Percentiles rank a stretch among this genome's conserved stretches.
Conservation (phyloP, 108 stramenopile genomes). For the Skeletonema grethae region DNA sequence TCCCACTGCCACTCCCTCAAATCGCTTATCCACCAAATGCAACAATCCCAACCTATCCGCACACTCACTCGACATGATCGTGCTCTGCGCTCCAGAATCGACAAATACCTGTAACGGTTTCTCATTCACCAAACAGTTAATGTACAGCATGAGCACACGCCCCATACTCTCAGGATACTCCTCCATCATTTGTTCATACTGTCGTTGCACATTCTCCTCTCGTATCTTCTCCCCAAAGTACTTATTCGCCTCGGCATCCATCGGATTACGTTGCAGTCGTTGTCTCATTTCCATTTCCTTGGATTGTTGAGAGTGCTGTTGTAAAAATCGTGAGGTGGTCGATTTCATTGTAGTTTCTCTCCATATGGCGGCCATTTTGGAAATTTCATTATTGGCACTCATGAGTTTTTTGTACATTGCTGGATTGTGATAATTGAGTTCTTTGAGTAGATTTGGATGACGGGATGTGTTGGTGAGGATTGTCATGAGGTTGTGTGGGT, state of each 20-base stretch:
- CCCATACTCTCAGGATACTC: conserved; percentile 96
- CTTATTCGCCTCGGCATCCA: conserved; percentile 79
- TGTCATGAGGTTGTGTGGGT: conserved; percentile 70
- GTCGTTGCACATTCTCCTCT: conserved; percentile 60
- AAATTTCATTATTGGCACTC: conserved; percentile 17
- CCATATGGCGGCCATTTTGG: conserved; percentile 61
- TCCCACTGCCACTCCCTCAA: conserved; percentile 88
- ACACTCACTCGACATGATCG: conserved; percentile 84
- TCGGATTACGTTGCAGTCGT: conserved; percentile 69
- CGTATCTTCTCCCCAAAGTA: conserved; percentile 79
- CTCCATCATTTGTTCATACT: conserved; percentile 90
- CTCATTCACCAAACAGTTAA: conserved; percentile 85
- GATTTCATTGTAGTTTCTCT: conserved; percentile 68
- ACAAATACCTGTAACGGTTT: conserved; percentile 92
- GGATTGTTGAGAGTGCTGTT: conserved; percentile 44
- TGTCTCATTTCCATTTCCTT: conserved; percentile 51
- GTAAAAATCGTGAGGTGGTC: conserved; percentile 54
- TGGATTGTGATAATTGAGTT: conserved; percentile 84
- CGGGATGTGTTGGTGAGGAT: conserved; percentile 42
- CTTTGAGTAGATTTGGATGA: conserved; percentile 75
- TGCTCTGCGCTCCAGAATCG: conserved; percentile 94
- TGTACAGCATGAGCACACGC: conserved; percentile 94
- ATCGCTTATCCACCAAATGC: conserved; percentile 88
- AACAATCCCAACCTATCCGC: conserved; percentile 80
- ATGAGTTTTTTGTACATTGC: conserved; percentile 52